These are phyloP conservation scores for Xylaria nigripes DNA, from an alignment of 495 filamentous ascomycete genomes.

Conservation along the genomic window DNA sequence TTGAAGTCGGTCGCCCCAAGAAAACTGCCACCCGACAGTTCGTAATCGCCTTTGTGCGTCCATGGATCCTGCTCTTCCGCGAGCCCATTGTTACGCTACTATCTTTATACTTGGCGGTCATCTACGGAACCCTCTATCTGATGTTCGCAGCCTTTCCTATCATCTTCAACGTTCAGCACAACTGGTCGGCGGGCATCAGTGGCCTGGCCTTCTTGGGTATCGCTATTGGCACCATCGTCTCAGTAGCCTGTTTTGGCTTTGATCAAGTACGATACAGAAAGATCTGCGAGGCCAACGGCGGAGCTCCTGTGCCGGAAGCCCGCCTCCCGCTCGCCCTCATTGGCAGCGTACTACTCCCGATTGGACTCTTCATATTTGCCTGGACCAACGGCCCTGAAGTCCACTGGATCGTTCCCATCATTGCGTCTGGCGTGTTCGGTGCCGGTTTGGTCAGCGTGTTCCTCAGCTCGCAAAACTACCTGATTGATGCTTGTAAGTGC, in stretches of 20 bases:
- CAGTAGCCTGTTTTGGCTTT: conserved; percentile 54
- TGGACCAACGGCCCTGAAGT: conserved; percentile 60
- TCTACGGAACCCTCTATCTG: conserved; percentile 69
- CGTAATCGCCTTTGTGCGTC: conserved; percentile 44
- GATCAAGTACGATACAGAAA: conserved; percentile 50
- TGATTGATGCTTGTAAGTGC: conserved; percentile 50
- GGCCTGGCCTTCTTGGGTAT: conserved; percentile 66
- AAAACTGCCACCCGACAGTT: conserved; percentile 31
- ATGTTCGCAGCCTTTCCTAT: conserved; percentile 75
- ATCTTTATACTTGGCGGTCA: conserved; percentile 56
- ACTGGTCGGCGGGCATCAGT: conserved; percentile 53
- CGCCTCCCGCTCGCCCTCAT: conserved; percentile 61
- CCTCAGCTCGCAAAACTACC: conserved; percentile 57
- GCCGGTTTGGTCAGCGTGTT: conserved; percentile 67
- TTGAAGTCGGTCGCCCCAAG: conserved; percentile 33
- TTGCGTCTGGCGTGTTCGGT: conserved; percentile 61
- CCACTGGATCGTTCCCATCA: conserved; percentile 59
- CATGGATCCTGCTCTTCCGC: conserved; percentile 59
- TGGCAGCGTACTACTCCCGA: conserved; percentile 60
- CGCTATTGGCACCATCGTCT: conserved; percentile 55
- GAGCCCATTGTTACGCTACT: conserved; percentile 70
- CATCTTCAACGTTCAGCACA: conserved; percentile 59
- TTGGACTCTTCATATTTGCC: conserved; percentile 62
- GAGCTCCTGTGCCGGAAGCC: conserved; percentile 58
- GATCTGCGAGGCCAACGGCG: conserved; percentile 40